Percentiles rank a stretch among this genome's conserved stretches.
Evolutionary conservation across 768 basidiomycete species (phyloP).

Genomic region (Hypsizygus marmoreus): DNA sequence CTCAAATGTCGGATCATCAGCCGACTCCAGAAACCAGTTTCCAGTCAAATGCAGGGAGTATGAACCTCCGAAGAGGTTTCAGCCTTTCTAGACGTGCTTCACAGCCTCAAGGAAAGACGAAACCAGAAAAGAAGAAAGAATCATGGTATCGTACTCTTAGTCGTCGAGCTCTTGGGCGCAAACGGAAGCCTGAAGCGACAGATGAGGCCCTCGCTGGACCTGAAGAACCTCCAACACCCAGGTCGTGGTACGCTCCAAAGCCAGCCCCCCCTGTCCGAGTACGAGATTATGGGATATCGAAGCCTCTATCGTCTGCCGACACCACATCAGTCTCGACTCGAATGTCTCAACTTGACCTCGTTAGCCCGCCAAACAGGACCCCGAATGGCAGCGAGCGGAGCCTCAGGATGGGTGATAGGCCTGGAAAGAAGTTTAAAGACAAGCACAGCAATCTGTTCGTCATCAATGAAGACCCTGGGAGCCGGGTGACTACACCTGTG

Average conservation of each 20-base stretch:
- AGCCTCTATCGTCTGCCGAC: constrained; percentile 25
- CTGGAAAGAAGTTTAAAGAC: constrained; percentile 22
- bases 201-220: constrained; percentile 12
- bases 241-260: constrained; percentile 33
- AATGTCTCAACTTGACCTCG: constrained; percentile 37
- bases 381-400: constrained; percentile 22
- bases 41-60: constrained; percentile 1
- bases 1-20: constrained; percentile 24
- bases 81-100: too few species aligned
- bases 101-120: constrained; percentile 19
- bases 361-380: constrained; percentile 25
- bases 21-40: constrained; percentile 11
- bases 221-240: constrained; percentile 15
- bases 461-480: constrained; percentile 42
- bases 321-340: constrained; percentile 29
- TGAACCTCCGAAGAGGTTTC: constrained; percentile 10
- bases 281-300: constrained; percentile 21
- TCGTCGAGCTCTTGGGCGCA: constrained; percentile 23
- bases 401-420: constrained; percentile 14
- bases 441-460: constrained; percentile 32
- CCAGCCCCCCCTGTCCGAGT: constrained; percentile 17
- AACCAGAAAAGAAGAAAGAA: constrained; percentile 34
- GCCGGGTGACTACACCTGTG: constrained; percentile 28
- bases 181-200: constrained; percentile 12
- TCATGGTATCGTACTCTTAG: constrained; percentile 45